These are phyloP conservation scores for Calonectria fujianensis DNA, from an alignment of 2,329 filamentous ascomycete species.

Conservation along the genomic window DNA sequence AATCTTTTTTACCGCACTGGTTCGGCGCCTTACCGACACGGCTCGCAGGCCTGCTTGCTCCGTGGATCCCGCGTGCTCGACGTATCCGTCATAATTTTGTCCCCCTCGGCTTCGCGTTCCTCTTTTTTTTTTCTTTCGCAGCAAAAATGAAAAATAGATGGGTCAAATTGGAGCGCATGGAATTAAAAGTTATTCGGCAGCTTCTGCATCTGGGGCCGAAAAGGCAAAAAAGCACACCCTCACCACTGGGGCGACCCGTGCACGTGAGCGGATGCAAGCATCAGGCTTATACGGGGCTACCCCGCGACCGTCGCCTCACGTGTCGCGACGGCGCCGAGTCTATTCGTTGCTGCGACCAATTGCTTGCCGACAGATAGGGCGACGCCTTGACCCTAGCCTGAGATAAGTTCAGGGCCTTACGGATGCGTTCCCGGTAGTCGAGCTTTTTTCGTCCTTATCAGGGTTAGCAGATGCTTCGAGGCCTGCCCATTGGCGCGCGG, in stretches of 20 bases:
- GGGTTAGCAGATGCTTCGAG: neutral
- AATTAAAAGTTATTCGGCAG: neutral
- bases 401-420: neutral
- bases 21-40: slow-evolving; percentile 16
- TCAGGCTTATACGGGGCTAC: neutral
- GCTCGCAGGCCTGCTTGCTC: slow-evolving; percentile 15
- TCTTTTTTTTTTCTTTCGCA: neutral
- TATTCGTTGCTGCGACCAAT: neutral
- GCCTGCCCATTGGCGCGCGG: neutral
- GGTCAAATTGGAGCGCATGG: neutral
- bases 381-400: neutral
- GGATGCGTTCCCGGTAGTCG: no score
- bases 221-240: no score
- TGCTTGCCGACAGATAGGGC: neutral
- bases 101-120: neutral
- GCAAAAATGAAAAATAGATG: neutral
- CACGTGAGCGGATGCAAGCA: slow-evolving; percentile 5
- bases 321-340: neutral
- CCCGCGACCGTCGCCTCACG: neutral
- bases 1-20: neutral
- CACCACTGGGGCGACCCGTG: neutral
- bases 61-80: slow-evolving; percentile 9
- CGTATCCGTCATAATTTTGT: neutral
- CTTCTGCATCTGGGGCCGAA: neutral
- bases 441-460: neutral